A percentile compares a stretch with the other conserved stretches of the same genome.
These are phyloP conservation scores for Dactylorhiza incarnata DNA, from an alignment of 106 monocot genomes.

Conservation along the genomic window DNA sequence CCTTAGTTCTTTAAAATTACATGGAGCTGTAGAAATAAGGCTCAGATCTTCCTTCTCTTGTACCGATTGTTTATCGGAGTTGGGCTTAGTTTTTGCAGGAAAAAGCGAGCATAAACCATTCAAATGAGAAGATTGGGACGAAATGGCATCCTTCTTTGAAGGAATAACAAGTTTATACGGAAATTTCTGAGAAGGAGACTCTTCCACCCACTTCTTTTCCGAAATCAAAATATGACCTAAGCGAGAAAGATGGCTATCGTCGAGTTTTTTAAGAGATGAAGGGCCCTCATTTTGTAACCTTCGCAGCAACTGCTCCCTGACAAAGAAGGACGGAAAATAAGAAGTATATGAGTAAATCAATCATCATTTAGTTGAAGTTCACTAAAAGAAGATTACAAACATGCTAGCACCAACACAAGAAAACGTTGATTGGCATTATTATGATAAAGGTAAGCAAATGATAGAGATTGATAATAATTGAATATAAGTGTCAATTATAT, in stretches of 20 bases:
- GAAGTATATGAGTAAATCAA: not conserved
- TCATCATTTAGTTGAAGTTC: not conserved
- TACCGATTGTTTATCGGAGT: not conserved
- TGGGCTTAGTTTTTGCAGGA: constrained; percentile 14
- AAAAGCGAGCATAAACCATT: constrained; percentile 55
- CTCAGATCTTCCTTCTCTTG: constrained; percentile 7
- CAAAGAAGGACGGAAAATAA: not conserved
- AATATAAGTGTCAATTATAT: too few relatives aligned
- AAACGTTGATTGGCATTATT: too few relatives aligned
- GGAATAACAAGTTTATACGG: constrained; percentile 53
- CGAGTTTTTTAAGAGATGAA: constrained; percentile 34
- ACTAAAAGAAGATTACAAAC: not conserved
- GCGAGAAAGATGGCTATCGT: constrained; percentile 32
- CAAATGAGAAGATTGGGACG: constrained; percentile 12
- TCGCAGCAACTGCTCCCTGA: constrained; percentile 50
- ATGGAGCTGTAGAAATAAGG: constrained; percentile 5
- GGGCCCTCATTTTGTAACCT: constrained; percentile 43
- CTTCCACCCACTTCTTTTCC: constrained; percentile 78
- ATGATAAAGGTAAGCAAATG: too few relatives aligned
- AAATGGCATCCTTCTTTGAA: constrained; percentile 15
- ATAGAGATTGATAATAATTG: too few relatives aligned
- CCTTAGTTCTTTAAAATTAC: constrained; percentile 35
- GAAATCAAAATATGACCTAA: constrained; percentile 54
- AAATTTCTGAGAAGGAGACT: constrained; percentile 24
- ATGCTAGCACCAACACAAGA: too few relatives aligned